Evolutionary conservation across 495 filamentous ascomycete species (phyloP).

Genomic region (Xylaria longipes): DNA sequence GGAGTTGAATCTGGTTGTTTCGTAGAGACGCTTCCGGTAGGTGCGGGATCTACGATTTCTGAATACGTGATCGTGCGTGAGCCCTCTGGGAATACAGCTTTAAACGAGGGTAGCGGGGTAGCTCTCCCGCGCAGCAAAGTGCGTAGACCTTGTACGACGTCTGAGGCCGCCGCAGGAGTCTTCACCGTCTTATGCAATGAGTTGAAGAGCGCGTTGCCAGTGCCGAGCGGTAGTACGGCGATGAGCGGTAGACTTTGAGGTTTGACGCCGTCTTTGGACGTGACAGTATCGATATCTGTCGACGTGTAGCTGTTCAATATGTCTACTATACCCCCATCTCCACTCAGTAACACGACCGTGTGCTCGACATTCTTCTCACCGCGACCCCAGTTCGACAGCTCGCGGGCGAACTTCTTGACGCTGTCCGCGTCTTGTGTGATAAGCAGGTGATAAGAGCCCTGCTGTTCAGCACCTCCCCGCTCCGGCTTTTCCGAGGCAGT

Average conservation of each 20-base stretch:
- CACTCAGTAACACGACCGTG: slow-evolving; percentile 78
- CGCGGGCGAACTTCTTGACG: slow-evolving; percentile 64
- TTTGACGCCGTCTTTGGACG: neutral
- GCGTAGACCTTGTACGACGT: slow-evolving; percentile 58
- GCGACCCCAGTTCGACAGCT: slow-evolving; percentile 48
- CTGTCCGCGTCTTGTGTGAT: slow-evolving; percentile 66
- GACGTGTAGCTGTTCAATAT: slow-evolving; percentile 64
- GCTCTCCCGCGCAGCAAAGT: slow-evolving; percentile 62
- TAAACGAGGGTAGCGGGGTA: slow-evolving; percentile 60
- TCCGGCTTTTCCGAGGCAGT: slow-evolving; percentile 5
- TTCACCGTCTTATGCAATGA: slow-evolving; percentile 59
- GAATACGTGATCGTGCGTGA: slow-evolving; percentile 60
- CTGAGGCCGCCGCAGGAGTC: slow-evolving; percentile 30
- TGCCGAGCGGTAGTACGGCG: slow-evolving; percentile 76
- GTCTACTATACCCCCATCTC: slow-evolving; percentile 85
- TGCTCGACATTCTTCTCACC: slow-evolving; percentile 13
- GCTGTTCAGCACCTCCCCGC: slow-evolving; percentile 9
- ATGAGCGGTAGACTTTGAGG: slow-evolving; percentile 57
- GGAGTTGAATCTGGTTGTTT: neutral
- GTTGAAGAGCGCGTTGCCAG: slow-evolving; percentile 86
- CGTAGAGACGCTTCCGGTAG: neutral
- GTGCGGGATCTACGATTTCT: slow-evolving; percentile 35
- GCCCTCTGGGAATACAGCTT: slow-evolving; percentile 69
- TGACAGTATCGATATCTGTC: neutral
- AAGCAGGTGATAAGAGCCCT: slow-evolving; percentile 51